Evolutionary conservation across 169 alveolate genomes (phyloP).

Genomic region (Blepharisma undulans): DNA sequence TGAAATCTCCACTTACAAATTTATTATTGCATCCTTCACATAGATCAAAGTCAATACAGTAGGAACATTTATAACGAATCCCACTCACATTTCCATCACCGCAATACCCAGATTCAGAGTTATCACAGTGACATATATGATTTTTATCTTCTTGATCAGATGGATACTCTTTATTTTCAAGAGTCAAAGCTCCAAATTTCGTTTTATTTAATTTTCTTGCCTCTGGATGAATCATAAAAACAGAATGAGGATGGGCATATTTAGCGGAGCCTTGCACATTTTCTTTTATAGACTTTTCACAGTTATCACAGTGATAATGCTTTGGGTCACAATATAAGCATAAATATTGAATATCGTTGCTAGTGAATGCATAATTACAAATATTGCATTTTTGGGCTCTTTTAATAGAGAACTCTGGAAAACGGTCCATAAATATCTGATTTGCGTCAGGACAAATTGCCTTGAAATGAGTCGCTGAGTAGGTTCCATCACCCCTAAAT

Average conservation of each 20-base stretch:
- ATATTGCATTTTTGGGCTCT: not conserved
- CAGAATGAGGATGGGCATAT: not conserved
- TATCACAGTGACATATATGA: not conserved
- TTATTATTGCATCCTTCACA: constrained; percentile 51
- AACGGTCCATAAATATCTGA: not conserved
- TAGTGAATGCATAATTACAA: not conserved
- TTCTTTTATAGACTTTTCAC: not conserved
- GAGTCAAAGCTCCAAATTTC: not conserved
- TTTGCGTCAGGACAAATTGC: not conserved
- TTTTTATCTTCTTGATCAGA: not conserved
- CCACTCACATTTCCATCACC: constrained; percentile 31
- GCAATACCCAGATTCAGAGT: not conserved
- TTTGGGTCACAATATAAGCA: not conserved
- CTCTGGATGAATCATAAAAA: not conserved
- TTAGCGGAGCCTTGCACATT: not conserved
- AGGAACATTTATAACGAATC: constrained; percentile 47
- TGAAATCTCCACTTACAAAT: not conserved
- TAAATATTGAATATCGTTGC: not conserved
- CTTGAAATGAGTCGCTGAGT: not conserved
- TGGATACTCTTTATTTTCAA: not conserved
- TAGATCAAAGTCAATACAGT: constrained; percentile 45
- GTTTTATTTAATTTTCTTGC: not conserved
- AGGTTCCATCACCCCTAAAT: not conserved
- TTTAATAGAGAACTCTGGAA: not conserved
- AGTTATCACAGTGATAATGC: not conserved